Evolutionary conservation across 1,139 yeast genomes (phyloP), one percentile per base, ranked within the genome.

Genomic region (Protomyces lactucae-debilis): DNA sequence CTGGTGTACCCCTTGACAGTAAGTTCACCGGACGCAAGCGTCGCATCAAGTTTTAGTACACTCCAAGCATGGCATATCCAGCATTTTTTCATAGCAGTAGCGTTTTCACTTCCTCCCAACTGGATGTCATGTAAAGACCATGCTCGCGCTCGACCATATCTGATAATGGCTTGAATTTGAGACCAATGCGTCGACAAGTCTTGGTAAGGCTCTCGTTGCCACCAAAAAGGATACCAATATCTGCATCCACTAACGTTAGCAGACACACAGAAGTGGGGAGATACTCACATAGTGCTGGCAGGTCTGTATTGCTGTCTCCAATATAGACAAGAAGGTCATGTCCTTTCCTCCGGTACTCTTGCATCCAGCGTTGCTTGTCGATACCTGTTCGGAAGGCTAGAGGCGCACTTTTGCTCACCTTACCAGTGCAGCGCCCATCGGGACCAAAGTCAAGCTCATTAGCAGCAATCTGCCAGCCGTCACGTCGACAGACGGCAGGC

Each of bases 1-100:
- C 66, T 37, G 79, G 78, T 55, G 97, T 92, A 16, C 97, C 98
- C 2, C 81, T 81, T 68, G 99, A 93, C 74, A 88, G 96, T 65
- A 90, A 87, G 74, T 93, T 86, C 76, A 89, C 98, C 2, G 99
- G 95, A 54, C 84, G 99, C 77, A 87, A 87, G 80, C 86, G 99
- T 82, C 84, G 88, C 70, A 85, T 95, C 25, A 82, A 88, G 71
- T 93, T 93, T 76, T 92, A 68, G 32, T 28, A 28, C 32, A 28
- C 32, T 39, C n/a, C 10, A 14, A 5, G 43, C 43, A 39, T 12
- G 16, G 43, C 43, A 39, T 12, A 1, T 39, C n/a, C 16, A 28
- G 32, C n/a, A 4, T 10, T 39, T 39, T 5, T 16, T 39, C 43
- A 39, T 39, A 39, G 43, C 43, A 39, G 16, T 43, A 43, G 48